Evolutionary conservation across 345 rosid species (phyloP), one percentile per base, ranked within the genome.

Genomic region (Eucalyptus fibrosa): DNA sequence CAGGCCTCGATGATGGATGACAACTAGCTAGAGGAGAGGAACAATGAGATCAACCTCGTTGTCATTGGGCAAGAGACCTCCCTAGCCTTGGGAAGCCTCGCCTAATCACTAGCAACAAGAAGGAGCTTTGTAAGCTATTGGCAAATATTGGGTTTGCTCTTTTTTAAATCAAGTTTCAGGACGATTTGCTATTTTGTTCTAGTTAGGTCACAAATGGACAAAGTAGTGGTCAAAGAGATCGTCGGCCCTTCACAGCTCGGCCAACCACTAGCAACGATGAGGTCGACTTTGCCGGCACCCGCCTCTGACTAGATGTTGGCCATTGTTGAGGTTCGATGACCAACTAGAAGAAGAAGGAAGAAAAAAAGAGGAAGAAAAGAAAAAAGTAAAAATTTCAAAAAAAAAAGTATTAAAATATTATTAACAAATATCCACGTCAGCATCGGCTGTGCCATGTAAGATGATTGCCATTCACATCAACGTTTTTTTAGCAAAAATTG

Each of bases 381-480:
- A 56, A 26, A 56, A 24, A 56, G 62, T 1, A 24, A 56, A 55
- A 4, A 4, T 9, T 55, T 21, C 4, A 9, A 21, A 56, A 56
- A 21, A 21, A 56, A 21, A 23, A 10, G 14, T 24, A 56, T 24
- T 24, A 23, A 56, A 24, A 10, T 56, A 56, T 56, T 24, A 56
- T 56, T 56, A 24, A 56, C 30, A 56, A 24, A 56, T 11, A 56
- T 56, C 30, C 13, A 24, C 2, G 4, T 56, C 2, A 24, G 13
- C 12, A 24, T 9, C 2, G 3, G 14, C 1, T 24, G 0, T 56
- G 30, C 3, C 7, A 56, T 0, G 2, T 56, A 56, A 23, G 14
- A 56, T 3, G 30, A 26, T 56, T 56, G 62, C 3, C 30, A 11
- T 10, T 26, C 62, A 56, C 6, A 1, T 56, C 13, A 56, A 1